Base-by-base conservation (phyloP, 306 rosid species). In the Mimosa pudica region DNA sequence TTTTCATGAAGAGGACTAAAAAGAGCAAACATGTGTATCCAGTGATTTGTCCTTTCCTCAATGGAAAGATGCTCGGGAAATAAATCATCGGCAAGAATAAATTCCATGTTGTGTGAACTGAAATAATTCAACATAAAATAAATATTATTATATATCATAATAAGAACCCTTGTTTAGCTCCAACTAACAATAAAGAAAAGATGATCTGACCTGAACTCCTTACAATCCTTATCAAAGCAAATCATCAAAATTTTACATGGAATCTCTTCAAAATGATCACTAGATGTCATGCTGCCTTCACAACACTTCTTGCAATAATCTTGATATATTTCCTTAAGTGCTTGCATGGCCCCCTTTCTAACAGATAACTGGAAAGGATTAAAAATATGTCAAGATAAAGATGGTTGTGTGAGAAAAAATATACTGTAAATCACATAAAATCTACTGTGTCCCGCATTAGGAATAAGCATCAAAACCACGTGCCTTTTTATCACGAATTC, bases 401-500 rank as follows among this genome's bases (percentile, higher is more conserved):
- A 70, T 46, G 32, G 20, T 46, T 70, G 13, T 70, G 42, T 45
- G 16, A 46, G 48, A n/a, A 41, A 16, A 62, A 62, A 11, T 8
- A 24, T 10, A 30, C 30, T 60, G 9, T 9, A 10, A 75, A 20
- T 74, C 65, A 67, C 42, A 55, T 70, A 38, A 78, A 55, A 70
- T 71, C 44, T 71, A 45, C 45, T 78, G 2, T 69, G 68, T 55
- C 69, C 70, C 77, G 74, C 69, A 76, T 68, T 44, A 70, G 54
- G 74, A 11, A 76, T 17, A 51, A 74, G 57, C 47, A 71, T 62
- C 68, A 79, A 72, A 10, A 52, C 65, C 63, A 84, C 86, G 6
- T 93, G 87, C 99, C 98, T 87, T 91, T 86, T 91, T 93, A 87
- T 95, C 99, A 74, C 93, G 79, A 71, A 93, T 97, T 80, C 99